A percentile compares a stretch with the other conserved stretches of the same genome.
phyloP scores from a whole-genome alignment of 1,139 yeast species.

The Debaryomycetaceae sp. region DNA sequence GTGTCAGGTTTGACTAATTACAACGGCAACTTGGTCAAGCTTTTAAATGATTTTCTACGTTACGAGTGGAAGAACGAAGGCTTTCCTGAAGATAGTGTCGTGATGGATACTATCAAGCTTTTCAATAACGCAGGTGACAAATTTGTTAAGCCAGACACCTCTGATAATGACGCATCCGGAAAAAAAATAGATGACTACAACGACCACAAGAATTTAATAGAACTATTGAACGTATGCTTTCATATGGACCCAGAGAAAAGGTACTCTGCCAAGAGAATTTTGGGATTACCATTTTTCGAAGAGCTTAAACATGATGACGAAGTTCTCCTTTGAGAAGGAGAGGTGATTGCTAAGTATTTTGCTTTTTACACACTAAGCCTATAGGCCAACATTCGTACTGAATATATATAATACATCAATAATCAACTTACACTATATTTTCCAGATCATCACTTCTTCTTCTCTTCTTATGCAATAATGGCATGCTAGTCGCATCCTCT shows the following conservation, averaged over 20 bases:
- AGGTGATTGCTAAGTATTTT: too few species aligned
- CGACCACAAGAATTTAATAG: slow-evolving; percentile 47
- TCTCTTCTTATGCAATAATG: neutral
- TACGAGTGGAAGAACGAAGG: slow-evolving; percentile 33
- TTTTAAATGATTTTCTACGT: slow-evolving; percentile 27
- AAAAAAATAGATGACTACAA: slow-evolving; percentile 18
- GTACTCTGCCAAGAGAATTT: slow-evolving; percentile 52
- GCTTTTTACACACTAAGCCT: neutral
- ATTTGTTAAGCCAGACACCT: slow-evolving; percentile 22
- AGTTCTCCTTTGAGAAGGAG: slow-evolving; percentile 22
- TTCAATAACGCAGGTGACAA: slow-evolving; percentile 24
- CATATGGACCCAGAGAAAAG: slow-evolving; percentile 57
- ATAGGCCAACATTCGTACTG: neutral
- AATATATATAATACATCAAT: neutral
- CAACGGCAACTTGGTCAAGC: slow-evolving; percentile 31
- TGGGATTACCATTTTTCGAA: slow-evolving; percentile 52
- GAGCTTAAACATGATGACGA: slow-evolving; percentile 41
- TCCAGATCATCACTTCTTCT: neutral
- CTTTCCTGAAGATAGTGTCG: slow-evolving; percentile 38
- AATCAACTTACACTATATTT: neutral
- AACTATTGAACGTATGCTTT: slow-evolving; percentile 51
- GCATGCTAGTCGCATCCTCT: neutral
- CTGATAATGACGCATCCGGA: slow-evolving; percentile 5
- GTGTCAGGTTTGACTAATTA: slow-evolving; percentile 16
- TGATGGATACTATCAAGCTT: slow-evolving; percentile 33